phyloP scores from a whole-genome alignment of 495 filamentous ascomycete genomes.

The Staphylotrichum longicolle region DNA sequence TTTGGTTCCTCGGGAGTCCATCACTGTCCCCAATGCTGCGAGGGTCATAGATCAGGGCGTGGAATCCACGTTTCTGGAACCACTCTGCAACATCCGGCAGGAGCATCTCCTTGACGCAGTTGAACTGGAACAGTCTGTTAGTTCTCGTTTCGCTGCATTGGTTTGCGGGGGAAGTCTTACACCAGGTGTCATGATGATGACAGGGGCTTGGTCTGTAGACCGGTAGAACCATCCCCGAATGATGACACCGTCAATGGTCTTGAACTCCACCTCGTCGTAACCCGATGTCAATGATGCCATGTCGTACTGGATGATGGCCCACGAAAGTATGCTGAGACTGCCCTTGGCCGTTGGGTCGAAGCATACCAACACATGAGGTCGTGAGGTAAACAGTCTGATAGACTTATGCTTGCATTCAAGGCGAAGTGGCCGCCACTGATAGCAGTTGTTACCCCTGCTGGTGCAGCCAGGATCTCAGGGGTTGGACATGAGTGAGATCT shows the following conservation, averaged over 20 bases:
- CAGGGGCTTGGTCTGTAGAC: slow-evolving; percentile 29
- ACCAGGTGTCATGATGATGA: slow-evolving; percentile 41
- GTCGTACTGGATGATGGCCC: too few relatives aligned
- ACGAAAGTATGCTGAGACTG: too few relatives aligned
- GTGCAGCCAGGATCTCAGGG: background rate
- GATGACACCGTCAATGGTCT: slow-evolving; percentile 37
- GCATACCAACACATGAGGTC: too few relatives aligned
- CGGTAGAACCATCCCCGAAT: slow-evolving; percentile 35
- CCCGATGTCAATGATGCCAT: background rate
- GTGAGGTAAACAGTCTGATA: too few relatives aligned
- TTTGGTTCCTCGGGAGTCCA: slow-evolving; percentile 44
- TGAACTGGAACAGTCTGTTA: slow-evolving; percentile 38
- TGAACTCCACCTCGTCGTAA: slow-evolving; percentile 32
- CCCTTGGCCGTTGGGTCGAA: too few relatives aligned
- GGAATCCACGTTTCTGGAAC: slow-evolving; percentile 41
- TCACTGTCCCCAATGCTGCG: slow-evolving; percentile 41
- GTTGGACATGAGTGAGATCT: too few relatives aligned
- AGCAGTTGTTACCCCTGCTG: too few relatives aligned
- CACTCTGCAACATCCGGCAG: slow-evolving; percentile 35
- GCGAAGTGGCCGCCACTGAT: too few relatives aligned
- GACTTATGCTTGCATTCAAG: too few relatives aligned
- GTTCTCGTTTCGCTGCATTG: background rate
- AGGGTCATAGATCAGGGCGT: slow-evolving; percentile 44
- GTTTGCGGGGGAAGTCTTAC: slow-evolving; percentile 25
- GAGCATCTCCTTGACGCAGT: slow-evolving; percentile 44